phyloP scores from a whole-genome alignment of 352 stramenopile species.

The Globisporangium irregulare region DNA sequence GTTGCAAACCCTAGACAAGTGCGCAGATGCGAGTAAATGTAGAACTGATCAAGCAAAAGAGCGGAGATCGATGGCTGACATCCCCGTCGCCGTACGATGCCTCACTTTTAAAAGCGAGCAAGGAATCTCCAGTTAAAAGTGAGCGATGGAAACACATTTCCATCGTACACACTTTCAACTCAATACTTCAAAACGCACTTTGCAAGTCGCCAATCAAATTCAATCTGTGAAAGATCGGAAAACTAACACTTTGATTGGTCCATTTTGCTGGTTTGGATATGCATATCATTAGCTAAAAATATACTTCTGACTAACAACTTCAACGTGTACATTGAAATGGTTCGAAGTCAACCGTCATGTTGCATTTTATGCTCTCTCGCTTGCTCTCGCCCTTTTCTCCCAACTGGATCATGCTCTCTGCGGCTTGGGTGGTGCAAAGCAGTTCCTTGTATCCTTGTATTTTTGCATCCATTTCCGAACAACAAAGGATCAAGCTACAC shows the following conservation, averaged over 20 bases:
- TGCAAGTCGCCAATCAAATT: neutral
- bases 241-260: neutral
- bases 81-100: no score
- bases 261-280: neutral
- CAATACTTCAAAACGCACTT: neutral
- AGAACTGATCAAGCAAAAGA: no score
- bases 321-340: neutral
- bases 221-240: neutral
- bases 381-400: neutral
- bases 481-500: neutral
- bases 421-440: neutral
- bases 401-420: neutral
- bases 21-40: no score
- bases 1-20: no score
- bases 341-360: neutral
- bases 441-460: no score
- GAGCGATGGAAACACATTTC: no score
- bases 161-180: no score
- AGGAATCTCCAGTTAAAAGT: no score
- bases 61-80: no score
- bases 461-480: neutral
- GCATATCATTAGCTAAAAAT: neutral
- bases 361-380: no score
- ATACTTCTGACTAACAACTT: neutral
- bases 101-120: no score